phyloP scores from a whole-genome alignment of 768 basidiomycete species.

The Suillus fuscotomentosus region DNA sequence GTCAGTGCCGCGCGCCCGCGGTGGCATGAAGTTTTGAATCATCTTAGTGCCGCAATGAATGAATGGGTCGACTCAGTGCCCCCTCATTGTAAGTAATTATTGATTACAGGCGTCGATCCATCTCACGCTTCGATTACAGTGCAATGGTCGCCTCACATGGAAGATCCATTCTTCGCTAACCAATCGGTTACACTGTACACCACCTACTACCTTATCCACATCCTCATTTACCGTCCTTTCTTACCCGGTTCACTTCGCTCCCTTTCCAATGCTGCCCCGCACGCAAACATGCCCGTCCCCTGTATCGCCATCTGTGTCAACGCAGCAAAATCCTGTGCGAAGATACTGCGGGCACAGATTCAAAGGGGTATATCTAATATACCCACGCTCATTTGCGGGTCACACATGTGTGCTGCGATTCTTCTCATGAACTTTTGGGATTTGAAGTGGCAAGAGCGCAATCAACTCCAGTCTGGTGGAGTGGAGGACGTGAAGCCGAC shows the following conservation, averaged over 20 bases:
- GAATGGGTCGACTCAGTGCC: slow-evolving; percentile 74
- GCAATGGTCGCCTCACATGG: slow-evolving; percentile 54
- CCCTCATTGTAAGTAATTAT: slow-evolving; percentile 50
- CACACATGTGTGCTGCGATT: slow-evolving; percentile 51
- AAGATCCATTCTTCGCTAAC: slow-evolving; percentile 46
- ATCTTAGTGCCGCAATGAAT: slow-evolving; percentile 67
- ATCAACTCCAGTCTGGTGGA: slow-evolving; percentile 20
- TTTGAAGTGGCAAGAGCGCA: slow-evolving; percentile 45
- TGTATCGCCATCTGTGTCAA: slow-evolving; percentile 58
- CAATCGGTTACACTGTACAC: slow-evolving; percentile 59
- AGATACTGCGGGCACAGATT: slow-evolving; percentile 55
- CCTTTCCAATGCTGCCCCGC: slow-evolving; percentile 20
- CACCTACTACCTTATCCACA: slow-evolving; percentile 60
- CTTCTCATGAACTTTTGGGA: slow-evolving; percentile 62
- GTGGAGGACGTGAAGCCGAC: slow-evolving; percentile 31
- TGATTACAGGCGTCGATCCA: neutral
- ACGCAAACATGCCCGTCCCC: slow-evolving; percentile 39
- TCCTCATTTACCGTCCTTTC: slow-evolving; percentile 71
- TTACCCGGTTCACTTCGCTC: slow-evolving; percentile 42
- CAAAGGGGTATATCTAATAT: slow-evolving; percentile 42
- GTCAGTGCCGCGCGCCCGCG: slow-evolving; percentile 50
- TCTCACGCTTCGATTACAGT: slow-evolving; percentile 35
- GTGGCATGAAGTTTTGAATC: slow-evolving; percentile 60
- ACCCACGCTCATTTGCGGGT: slow-evolving; percentile 41
- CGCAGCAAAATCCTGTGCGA: slow-evolving; percentile 58